Conservation (phyloP, 345 rosid species). For the Gossypium anomalum region DNA sequence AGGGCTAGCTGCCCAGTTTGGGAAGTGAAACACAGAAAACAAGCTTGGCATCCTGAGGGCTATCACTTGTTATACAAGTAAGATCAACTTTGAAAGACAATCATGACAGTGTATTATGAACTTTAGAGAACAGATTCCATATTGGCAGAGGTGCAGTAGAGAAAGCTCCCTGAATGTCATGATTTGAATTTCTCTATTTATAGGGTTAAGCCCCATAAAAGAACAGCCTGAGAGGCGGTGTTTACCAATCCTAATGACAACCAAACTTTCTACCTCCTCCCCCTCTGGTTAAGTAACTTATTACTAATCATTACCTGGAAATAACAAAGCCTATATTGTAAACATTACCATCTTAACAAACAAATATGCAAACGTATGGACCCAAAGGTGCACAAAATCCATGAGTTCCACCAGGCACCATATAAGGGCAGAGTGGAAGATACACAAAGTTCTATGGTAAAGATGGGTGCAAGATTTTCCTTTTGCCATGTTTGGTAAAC, state of each 20-base stretch:
- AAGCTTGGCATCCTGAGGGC: not conserved
- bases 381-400: not conserved
- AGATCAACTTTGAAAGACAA: not conserved
- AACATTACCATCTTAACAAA: conserved; percentile 4
- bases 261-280: too few relatives aligned
- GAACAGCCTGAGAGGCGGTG: not conserved
- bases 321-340: not conserved
- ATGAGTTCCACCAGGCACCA: not conserved
- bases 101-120: not conserved
- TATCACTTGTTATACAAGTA: not conserved
- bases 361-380: not conserved
- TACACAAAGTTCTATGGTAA: not conserved
- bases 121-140: not conserved
- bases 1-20: not conserved
- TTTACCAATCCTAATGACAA: too few relatives aligned
- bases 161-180: not conserved
- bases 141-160: not conserved
- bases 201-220: not conserved
- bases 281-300: too few relatives aligned
- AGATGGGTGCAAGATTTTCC: not conserved
- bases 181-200: not conserved
- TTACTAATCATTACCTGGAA: too few relatives aligned
- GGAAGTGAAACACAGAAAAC: not conserved
- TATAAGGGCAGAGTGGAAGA: not conserved
- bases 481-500: not conserved